Evolutionary conservation across 2,329 filamentous ascomycete species (phyloP).

Genomic region (Curvularia lunata): DNA sequence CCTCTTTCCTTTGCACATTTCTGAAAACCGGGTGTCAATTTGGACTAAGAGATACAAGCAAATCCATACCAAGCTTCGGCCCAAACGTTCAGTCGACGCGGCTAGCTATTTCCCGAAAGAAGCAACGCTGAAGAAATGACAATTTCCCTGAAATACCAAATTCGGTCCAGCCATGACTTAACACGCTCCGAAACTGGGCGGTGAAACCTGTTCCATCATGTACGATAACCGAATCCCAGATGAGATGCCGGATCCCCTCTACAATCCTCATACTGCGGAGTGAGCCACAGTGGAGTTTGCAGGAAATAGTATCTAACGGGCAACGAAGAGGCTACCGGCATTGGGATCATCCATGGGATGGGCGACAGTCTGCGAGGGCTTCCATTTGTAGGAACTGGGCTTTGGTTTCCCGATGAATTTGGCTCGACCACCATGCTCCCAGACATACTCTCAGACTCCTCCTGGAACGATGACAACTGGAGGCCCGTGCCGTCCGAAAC

Average conservation of each 20-base stretch:
- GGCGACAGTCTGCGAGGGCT: slow-evolving; percentile 30
- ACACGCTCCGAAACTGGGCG: slow-evolving; percentile 2
- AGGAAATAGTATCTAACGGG: slow-evolving; percentile 32
- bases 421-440: slow-evolving; percentile 9
- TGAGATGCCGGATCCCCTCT: slow-evolving; percentile 34
- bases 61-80: slow-evolving; percentile 1
- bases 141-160: not conserved
- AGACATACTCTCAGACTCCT: slow-evolving; percentile 10
- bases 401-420: slow-evolving; percentile 2
- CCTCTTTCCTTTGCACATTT: not conserved
- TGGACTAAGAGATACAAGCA: slow-evolving; percentile 2
- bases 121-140: not conserved
- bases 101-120: slow-evolving; percentile 4
- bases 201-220: slow-evolving; percentile 11
- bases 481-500: not conserved
- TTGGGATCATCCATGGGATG: slow-evolving; percentile 24
- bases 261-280: slow-evolving; percentile 38
- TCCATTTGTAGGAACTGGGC: slow-evolving; percentile 3
- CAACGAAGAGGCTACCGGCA: slow-evolving; percentile 2
- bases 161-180: not conserved
- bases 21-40: not conserved
- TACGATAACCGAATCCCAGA: slow-evolving; percentile 24
- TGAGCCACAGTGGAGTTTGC: slow-evolving; percentile 37
- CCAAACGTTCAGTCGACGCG: not conserved
- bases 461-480: not conserved